Evolutionary conservation across 805 yeast genomes (phyloP).

Genomic region (Nakazawaea anatomiae): DNA sequence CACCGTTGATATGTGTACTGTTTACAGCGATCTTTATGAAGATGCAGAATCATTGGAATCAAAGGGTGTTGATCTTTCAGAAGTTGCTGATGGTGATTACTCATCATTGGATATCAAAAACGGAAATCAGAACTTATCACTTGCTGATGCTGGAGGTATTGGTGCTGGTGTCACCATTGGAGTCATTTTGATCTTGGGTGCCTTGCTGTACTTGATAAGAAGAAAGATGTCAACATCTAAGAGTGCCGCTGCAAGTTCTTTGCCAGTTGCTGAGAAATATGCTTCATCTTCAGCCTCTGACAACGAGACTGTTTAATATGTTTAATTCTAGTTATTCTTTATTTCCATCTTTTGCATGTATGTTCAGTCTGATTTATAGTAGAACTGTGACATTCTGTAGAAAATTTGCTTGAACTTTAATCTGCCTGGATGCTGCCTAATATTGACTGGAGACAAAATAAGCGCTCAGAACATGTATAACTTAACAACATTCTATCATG

Average conservation of each 20-base stretch:
- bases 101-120: conserved; percentile 15
- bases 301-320: background rate
- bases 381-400: too few species aligned
- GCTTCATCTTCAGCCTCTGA: conserved; percentile 2
- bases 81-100: conserved; percentile 22
- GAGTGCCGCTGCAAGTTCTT: background rate
- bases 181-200: conserved; percentile 30
- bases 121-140: conserved; percentile 17
- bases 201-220: conserved; percentile 14
- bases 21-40: conserved; percentile 25
- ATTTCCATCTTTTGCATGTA: too few species aligned
- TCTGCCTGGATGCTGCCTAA: too few species aligned
- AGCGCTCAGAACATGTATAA: too few species aligned
- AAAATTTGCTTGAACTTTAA: too few species aligned
- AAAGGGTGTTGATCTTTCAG: conserved; percentile 25
- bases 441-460: too few species aligned
- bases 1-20: conserved; percentile 27
- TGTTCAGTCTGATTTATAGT: too few species aligned
- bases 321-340: too few species aligned
- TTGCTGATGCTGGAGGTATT: conserved; percentile 44
- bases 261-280: conserved; percentile 9
- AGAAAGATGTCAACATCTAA: background rate
- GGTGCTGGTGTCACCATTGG: conserved; percentile 43
- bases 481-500: too few species aligned
- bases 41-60: conserved; percentile 22